phyloP scores from a whole-genome alignment of 2,329 filamentous ascomycete genomes.

The Scedosporium apiospermum region DNA sequence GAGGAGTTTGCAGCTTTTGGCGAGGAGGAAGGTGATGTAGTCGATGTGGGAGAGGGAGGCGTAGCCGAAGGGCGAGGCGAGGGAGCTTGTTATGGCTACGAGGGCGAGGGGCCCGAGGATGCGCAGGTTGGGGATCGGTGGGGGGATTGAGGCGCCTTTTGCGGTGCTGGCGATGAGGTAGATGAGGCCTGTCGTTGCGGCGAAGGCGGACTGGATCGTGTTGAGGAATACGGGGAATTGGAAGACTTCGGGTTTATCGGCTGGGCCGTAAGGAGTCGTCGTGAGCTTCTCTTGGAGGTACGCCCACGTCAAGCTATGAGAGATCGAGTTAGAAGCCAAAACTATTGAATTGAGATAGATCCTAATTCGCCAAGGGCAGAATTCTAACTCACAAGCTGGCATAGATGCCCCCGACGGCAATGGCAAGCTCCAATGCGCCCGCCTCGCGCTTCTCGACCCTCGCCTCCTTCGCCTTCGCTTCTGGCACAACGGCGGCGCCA shows the following conservation, averaged over 20 bases:
- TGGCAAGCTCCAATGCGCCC: conserved; percentile 64
- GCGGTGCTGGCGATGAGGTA: conserved; percentile 66
- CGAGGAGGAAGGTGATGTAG: conserved; percentile 95
- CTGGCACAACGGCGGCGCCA: conserved; percentile 10
- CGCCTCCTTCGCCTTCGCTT: conserved; percentile 12
- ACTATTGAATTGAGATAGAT: not conserved
- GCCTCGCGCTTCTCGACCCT: conserved; percentile 36
- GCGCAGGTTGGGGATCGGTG: conserved; percentile 66
- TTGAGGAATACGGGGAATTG: conserved; percentile 93
- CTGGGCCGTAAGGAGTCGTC: conserved; percentile 72
- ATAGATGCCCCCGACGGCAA: conserved; percentile 93
- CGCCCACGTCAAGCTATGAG: conserved; percentile 81
- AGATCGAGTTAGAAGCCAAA: not conserved
- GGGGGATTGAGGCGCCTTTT: conserved; percentile 29
- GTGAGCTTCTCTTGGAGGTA: conserved; percentile 96
- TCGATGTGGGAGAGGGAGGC: conserved; percentile 87
- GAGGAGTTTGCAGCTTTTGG: conserved; percentile 97
- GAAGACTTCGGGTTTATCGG: conserved; percentile 62
- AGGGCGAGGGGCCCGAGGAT: conserved; percentile 74
- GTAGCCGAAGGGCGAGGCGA: conserved; percentile 94
- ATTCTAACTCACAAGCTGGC: conserved; percentile 69
- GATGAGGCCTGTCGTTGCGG: conserved; percentile 67
- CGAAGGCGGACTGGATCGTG: conserved; percentile 87
- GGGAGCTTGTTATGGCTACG: conserved; percentile 77
- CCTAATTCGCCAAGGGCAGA: no score